Evolutionary conservation across 108 stramenopile genomes (phyloP).

Genomic region (Bacterosira constricta): DNA sequence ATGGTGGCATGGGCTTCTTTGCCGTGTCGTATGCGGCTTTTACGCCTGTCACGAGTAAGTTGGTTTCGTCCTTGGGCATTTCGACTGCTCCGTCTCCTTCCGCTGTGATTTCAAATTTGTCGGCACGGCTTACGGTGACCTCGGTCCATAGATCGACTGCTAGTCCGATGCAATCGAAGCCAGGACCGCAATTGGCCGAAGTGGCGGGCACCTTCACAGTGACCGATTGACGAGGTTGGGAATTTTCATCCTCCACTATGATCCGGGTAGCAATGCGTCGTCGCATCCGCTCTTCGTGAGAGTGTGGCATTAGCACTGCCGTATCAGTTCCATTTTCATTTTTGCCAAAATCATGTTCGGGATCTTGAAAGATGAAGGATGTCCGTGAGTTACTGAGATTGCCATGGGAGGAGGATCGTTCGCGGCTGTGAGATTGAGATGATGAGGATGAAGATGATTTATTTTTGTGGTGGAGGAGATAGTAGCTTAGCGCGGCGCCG

Average conservation of each 20-base stretch:
- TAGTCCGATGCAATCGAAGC: slow-evolving; percentile 98
- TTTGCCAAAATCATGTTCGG: slow-evolving; percentile 12
- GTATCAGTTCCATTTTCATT: slow-evolving; percentile 10
- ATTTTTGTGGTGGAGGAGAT: slow-evolving; percentile 19
- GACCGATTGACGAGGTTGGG: slow-evolving; percentile 75
- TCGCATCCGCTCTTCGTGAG: slow-evolving; percentile 91
- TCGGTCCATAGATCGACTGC: slow-evolving; percentile 99
- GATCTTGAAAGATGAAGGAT: slow-evolving; percentile 48
- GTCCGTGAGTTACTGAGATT: slow-evolving; percentile 10
- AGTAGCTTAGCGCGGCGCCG: slow-evolving; percentile 39
- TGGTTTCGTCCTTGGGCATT: slow-evolving; percentile 90
- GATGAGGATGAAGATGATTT: background rate
- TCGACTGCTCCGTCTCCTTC: slow-evolving; percentile 88
- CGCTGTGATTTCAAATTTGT: slow-evolving; percentile 91
- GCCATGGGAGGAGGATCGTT: background rate
- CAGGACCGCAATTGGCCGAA: slow-evolving; percentile 97
- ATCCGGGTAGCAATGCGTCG: slow-evolving; percentile 82
- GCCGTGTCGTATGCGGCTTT: slow-evolving; percentile 95
- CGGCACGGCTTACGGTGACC: slow-evolving; percentile 89
- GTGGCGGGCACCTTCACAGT: slow-evolving; percentile 98
- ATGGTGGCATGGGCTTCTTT: slow-evolving; percentile 88
- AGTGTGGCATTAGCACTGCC: slow-evolving; percentile 73
- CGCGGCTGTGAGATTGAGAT: background rate
- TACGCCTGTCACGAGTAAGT: slow-evolving; percentile 91
- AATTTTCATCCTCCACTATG: slow-evolving; percentile 86